Percentiles rank a stretch among this genome's conserved stretches.
These are phyloP conservation scores for Colletotrichum scovillei DNA, from an alignment of 2,329 filamentous ascomycete genomes.

Conservation along the genomic window DNA sequence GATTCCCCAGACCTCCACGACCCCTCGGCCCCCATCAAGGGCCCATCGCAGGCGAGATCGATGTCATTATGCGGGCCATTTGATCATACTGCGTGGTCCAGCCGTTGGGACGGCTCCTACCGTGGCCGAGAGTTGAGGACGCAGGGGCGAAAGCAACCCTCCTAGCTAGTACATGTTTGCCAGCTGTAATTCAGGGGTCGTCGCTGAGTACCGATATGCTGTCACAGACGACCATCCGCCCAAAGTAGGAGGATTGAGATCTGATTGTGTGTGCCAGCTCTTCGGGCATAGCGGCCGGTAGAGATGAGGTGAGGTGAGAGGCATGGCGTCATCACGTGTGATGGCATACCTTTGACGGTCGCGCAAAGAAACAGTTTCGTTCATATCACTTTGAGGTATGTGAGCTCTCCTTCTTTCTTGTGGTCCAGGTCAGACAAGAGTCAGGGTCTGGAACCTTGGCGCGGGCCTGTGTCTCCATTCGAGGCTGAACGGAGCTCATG, in stretches of 20 bases:
- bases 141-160: constrained; percentile 6
- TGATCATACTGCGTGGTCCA: background rate
- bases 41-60: constrained; percentile 12
- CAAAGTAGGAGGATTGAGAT: background rate
- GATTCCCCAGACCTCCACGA: constrained; percentile 8
- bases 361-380: background rate
- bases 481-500: constrained; percentile 25
- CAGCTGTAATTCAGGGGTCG: constrained; percentile 5
- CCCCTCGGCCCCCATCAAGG: background rate
- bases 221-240: constrained; percentile 14
- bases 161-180: background rate
- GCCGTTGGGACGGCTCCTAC: constrained; percentile 8
- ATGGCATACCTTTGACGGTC: constrained; percentile 4
- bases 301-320: constrained; percentile 23
- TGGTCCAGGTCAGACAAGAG: constrained; percentile 18
- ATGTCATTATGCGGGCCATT: constrained; percentile 25
- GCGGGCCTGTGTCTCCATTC: constrained; percentile 8
- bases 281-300: constrained; percentile 23
- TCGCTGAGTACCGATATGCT: constrained; percentile 15
- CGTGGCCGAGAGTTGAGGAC: constrained; percentile 7
- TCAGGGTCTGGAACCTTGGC: constrained; percentile 27
- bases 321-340: constrained; percentile 37
- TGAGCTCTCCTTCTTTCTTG: background rate
- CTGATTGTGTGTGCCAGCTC: constrained; percentile 4
- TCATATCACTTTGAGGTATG: background rate